Evolutionary conservation across 768 basidiomycete species (phyloP), one percentile per base, ranked within the genome.

Genomic region (Podaxis rugospora): DNA sequence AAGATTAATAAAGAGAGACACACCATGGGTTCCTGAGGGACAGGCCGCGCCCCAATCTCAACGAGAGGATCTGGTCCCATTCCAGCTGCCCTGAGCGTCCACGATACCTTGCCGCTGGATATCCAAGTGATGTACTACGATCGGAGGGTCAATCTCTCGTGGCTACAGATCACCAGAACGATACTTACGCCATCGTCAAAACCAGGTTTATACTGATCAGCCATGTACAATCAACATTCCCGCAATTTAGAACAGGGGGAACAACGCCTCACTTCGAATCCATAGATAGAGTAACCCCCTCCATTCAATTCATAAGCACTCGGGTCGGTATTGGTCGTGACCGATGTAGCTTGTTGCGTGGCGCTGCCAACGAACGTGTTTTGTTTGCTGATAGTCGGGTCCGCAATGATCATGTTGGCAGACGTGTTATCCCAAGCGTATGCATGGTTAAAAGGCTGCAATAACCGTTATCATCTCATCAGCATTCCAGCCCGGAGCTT

Each of bases 21-120:
- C 64, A 92, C 90, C 92, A 95, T 91, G 23, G 94, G 94, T 70
- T 97, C 94, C 63, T 86, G 83, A 0, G 94, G 79, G 11, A 96
- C 74, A 2, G 89, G 84, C 36, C 94, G 78, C 27, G 78, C 76
- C 14, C 83, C 80, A 37, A 95, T 88, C 61, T 89, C 68, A 1
- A 82, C 83, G 36, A 67, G 66, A 4, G 77, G 35, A 70, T 95
- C 87, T 9, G 88, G 75, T 0, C 75, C 89, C 70, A 95, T 70
- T 1, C 87, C 92, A 2, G 82, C 78, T 21, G 78, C 88, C 54
- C 83, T 80, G 57, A 95, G 68, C 3, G 89, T 92, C 94, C 94
- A 95, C 7, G 87, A 75, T 25, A 80, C 68, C 65, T 84, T 76
- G 70, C 84, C 83, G 65, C 87, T 78, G 59, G 85, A 80, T 61